Evolutionary conservation across 768 basidiomycete genomes (phyloP), one percentile per base, ranked within the genome.

Genomic region (Tulasnella sp.): DNA sequence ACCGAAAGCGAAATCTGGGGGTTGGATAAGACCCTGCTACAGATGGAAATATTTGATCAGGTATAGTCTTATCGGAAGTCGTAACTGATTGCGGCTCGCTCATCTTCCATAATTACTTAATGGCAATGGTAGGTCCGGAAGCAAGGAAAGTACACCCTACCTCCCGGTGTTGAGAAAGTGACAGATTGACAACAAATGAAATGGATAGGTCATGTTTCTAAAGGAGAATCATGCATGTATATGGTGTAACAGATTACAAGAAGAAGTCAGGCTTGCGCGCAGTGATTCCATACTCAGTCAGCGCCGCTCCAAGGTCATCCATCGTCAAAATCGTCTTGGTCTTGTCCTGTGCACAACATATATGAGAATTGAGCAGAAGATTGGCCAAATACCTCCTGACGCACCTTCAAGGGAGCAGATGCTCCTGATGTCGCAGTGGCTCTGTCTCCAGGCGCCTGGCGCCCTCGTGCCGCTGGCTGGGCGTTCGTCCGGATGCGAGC

Each of bases 201-300:
- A n/a, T n/a, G n/a, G n/a, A n/a, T n/a, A n/a, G n/a, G n/a, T n/a
- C n/a, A n/a, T n/a, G n/a, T n/a, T n/a, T n/a, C n/a, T n/a, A n/a
- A n/a, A n/a, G n/a, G n/a, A n/a, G n/a, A n/a, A n/a, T n/a, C n/a
- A n/a, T n/a, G n/a, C n/a, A n/a, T n/a, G n/a, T n/a, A n/a, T n/a
- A n/a, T n/a, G n/a, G n/a, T n/a, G n/a, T n/a, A n/a, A n/a, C n/a
- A n/a, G n/a, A n/a, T 50, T 43, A 64, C 58, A 63, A 51, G 50
- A 24, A 97, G 72, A 92, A 97, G 62, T 97, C 93, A 15, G 95
- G 92, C 66, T 96, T 95, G 69, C 86, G 84, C 13, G 90, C 80
- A 65, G 87, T 93, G 67, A 99, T 91, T 4, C 95, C 95, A 67
- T 98, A 96, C 71, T 99, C 96, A n/a, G 80, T 78, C 30, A 99